Evolutionary conservation across 805 yeast genomes (phyloP), one percentile per base, ranked within the genome.

Genomic region (Yueomyces sp.): DNA sequence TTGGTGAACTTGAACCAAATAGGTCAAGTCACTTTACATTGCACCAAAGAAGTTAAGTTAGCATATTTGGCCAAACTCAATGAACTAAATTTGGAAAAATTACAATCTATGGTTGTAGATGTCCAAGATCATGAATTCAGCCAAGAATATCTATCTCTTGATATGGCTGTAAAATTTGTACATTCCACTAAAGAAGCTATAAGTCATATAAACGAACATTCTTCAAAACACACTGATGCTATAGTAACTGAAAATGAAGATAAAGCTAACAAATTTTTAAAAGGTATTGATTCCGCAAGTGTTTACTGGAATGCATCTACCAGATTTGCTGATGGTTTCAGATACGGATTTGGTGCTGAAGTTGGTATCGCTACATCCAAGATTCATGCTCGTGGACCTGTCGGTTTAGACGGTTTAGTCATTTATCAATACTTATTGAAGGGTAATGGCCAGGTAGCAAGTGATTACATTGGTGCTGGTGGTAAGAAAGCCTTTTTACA

Each of bases 321-420:
- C 6, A 72, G 99, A 58, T 92, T 92, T 66, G 97, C 99, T 5
- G 99, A 92, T 63, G 99, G 99, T 3, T 92, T 85, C 72, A 76
- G 98, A 60, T 92, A 90, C 58, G 99, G 99, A 0, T 92, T 94
- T 60, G 99, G 99, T 43, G 82, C 99, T 4, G 99, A 92, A 63
- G 98, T 92, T 19, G 99, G 99, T 34, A 90, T 92, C 47, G 82
- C 95, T 41, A 92, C 98, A 39, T 88, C 90, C 59, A 92, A 92
- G 63, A 86, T 92, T 49, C 99, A 92, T 60, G 95, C 98, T 7
- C 75, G 99, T 56, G 99, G 99, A 2, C 99, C 98, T 12, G 97
- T 92, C 33, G 99, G 99, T 2, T 71, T 92, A 32, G 99, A 92
- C 59, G 99, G 99, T 2, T 71, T 92, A 51, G 94, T 90, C 60